A percentile compares a stretch with the other conserved stretches of the same genome.
Conservation (phyloP, 2,329 filamentous ascomycete genomes). For the Phyllosticta ampelicida region DNA sequence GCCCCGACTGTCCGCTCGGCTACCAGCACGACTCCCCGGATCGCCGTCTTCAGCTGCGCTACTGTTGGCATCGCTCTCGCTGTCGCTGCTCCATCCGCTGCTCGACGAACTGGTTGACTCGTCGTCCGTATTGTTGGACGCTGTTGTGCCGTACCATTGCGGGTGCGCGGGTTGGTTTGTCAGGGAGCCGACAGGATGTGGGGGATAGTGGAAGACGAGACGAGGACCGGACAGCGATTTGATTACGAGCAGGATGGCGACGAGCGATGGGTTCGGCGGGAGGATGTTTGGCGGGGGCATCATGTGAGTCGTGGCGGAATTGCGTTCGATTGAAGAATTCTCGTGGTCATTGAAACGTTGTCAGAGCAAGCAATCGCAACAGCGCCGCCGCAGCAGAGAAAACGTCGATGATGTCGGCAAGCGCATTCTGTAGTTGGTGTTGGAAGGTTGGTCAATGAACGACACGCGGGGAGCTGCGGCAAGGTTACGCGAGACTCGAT, state of each 20-base stretch:
- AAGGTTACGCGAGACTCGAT: background rate
- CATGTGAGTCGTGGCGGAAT: background rate
- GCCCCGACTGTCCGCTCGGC: slow-evolving; percentile 18
- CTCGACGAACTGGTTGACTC: slow-evolving; percentile 13
- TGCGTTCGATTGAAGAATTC: background rate
- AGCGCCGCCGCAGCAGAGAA: background rate
- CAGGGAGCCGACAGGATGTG: slow-evolving; percentile 26
- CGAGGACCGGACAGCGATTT: slow-evolving; percentile 25
- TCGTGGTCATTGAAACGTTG: background rate
- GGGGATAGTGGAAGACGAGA: slow-evolving; percentile 33
- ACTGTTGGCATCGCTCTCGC: slow-evolving; percentile 21
- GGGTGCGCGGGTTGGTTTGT: slow-evolving; percentile 24
- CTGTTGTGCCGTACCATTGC: slow-evolving; percentile 27
- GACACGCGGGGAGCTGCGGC: background rate
- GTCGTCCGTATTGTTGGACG: slow-evolving; percentile 23
- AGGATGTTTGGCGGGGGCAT: slow-evolving; percentile 9
- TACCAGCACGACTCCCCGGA: slow-evolving; percentile 13
- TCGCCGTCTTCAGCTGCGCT: slow-evolving; percentile 21
- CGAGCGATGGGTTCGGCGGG: slow-evolving; percentile 19
- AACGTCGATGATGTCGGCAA: background rate
- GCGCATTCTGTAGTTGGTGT: background rate
- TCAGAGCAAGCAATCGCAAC: background rate
- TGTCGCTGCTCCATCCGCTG: slow-evolving; percentile 18
- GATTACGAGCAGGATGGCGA: slow-evolving; percentile 31
- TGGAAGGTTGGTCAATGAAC: background rate